A percentile compares a stretch with the other conserved stretches of the same genome.
Evolutionary conservation across 805 yeast species (phyloP).

Genomic region (Nakazawaea sp.): DNA sequence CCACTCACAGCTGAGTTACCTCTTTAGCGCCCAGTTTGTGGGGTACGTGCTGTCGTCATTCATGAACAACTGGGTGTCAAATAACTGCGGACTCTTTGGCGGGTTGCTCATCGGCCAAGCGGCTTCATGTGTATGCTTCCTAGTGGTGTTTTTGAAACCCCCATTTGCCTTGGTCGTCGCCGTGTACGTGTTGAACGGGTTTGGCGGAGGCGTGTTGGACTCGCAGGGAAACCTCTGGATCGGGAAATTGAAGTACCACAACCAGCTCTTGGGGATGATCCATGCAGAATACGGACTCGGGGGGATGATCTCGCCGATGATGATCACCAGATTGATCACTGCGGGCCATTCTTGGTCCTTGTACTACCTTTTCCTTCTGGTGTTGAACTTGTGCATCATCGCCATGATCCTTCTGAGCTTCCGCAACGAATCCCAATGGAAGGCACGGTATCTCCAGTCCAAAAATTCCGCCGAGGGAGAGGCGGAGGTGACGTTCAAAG

Average conservation of each 20-base stretch:
- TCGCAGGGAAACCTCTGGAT: slow-evolving; percentile 48
- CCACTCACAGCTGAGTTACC: slow-evolving; percentile 38
- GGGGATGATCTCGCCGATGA: slow-evolving; percentile 42
- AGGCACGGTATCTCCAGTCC: slow-evolving; percentile 26
- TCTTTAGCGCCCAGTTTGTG: slow-evolving; percentile 44
- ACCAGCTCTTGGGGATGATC: slow-evolving; percentile 42
- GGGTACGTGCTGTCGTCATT: slow-evolving; percentile 54
- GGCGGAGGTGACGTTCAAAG: slow-evolving; percentile 14
- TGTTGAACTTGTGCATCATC: slow-evolving; percentile 20
- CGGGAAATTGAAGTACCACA: slow-evolving; percentile 37
- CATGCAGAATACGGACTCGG: slow-evolving; percentile 52
- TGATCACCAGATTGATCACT: slow-evolving; percentile 34
- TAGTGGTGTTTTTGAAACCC: slow-evolving; percentile 30
- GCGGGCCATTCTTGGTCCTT: slow-evolving; percentile 35
- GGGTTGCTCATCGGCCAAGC: slow-evolving; percentile 28
- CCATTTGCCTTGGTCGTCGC: slow-evolving; percentile 34
- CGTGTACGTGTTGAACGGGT: slow-evolving; percentile 37
- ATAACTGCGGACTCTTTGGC: slow-evolving; percentile 40
- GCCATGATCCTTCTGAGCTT: slow-evolving; percentile 23
- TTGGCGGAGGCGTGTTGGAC: slow-evolving; percentile 52
- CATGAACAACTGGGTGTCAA: slow-evolving; percentile 34
- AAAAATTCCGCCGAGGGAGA: slow-evolving; percentile 13
- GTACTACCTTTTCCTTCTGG: slow-evolving; percentile 32
- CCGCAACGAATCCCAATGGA: slow-evolving; percentile 36
- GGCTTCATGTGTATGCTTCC: slow-evolving; percentile 30